Base-by-base conservation (phyloP, 2,329 filamentous ascomycete species). In the Microthyrium microscopicum region DNA sequence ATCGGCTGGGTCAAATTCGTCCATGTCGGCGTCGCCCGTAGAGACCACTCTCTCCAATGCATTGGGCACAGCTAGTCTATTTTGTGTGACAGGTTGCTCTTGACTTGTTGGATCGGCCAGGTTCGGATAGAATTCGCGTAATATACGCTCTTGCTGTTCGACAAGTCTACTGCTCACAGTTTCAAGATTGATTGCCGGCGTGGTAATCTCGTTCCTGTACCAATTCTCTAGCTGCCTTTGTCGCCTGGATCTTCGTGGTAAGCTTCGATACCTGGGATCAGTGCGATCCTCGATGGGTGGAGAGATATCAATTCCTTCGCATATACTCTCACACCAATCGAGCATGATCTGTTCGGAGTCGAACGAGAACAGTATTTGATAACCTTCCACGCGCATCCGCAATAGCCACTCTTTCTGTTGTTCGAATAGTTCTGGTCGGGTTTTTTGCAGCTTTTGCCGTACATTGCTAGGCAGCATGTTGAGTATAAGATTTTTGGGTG, bases 301-400 rank as follows among this genome's bases (percentile, higher is more conserved):
- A 9, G 77, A 70, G 15, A 84, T 68, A 45, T 81, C 74, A 39
- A 84, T 77, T 29, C 73, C 77, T n/a, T 75, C 73, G 45, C 75
- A 78, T 7, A 81, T 56, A 3, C 62, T 61, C 46, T 81, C 73
- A 2, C 82, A 56, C 73, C 78, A 79, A 31, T 64, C 64, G 39
- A 80, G 62, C 49, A 82, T 77, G 1, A 64, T 69, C 36, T 71
- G 66, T 34, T 80, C 59, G 32, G 72, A 67, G 33, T 69, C 57
- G 41, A 75, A 76, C 3, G 74, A 74, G 5, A 84, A 55, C 15
- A 84, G 55, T 38, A 84, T 73, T 46, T 84, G 79, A 42, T 84
- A 76, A 2, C 72, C 71, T 52, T 84, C 78, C 20, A 73, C 66
- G 19, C 79, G 67, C 38, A 84, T 49, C n/a, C 78, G 71, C 39